These are phyloP conservation scores for Dendrocalamus latiflorus DNA, from an alignment of 202 grass and related monocot species.

Conservation along the genomic window DNA sequence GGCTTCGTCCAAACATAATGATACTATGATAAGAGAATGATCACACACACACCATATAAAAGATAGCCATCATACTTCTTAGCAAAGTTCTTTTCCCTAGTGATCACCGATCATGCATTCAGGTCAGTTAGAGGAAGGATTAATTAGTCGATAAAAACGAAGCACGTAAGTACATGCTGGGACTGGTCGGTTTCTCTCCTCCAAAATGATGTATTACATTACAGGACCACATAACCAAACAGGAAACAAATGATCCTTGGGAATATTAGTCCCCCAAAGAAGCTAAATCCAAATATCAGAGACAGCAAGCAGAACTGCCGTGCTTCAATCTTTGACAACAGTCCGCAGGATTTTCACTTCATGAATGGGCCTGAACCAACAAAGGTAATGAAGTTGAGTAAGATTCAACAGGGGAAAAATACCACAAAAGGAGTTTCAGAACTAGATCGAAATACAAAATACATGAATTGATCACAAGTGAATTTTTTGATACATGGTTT, in stretches of 20 bases:
- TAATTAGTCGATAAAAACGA: not conserved
- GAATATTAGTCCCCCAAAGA: not conserved
- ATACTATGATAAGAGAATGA: not conserved
- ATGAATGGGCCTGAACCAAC: slow-evolving; percentile 69
- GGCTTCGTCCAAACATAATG: not conserved
- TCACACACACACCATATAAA: not conserved
- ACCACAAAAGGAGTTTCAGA: not conserved
- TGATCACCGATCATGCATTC: not conserved
- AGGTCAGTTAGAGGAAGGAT: not conserved
- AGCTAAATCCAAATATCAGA: slow-evolving; percentile 2
- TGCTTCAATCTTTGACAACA: slow-evolving; percentile 65
- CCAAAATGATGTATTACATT: not conserved
- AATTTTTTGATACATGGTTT: not conserved
- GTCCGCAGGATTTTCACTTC: slow-evolving; percentile 84
- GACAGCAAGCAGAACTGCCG: not conserved
- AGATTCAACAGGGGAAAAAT: not conserved
- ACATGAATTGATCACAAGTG: not conserved
- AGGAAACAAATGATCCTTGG: not conserved
- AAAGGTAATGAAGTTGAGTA: not conserved
- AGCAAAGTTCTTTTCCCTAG: not conserved
- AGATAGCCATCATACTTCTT: not conserved
- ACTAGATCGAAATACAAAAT: not conserved
- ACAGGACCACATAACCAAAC: not conserved
- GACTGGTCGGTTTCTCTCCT: not conserved
- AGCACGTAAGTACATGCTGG: not conserved